A percentile compares a stretch with the other conserved stretches of the same genome.
These are phyloP conservation scores for Linnemannia schmuckeri DNA, from an alignment of 192 early-diverging fungal species.

Conservation along the genomic window DNA sequence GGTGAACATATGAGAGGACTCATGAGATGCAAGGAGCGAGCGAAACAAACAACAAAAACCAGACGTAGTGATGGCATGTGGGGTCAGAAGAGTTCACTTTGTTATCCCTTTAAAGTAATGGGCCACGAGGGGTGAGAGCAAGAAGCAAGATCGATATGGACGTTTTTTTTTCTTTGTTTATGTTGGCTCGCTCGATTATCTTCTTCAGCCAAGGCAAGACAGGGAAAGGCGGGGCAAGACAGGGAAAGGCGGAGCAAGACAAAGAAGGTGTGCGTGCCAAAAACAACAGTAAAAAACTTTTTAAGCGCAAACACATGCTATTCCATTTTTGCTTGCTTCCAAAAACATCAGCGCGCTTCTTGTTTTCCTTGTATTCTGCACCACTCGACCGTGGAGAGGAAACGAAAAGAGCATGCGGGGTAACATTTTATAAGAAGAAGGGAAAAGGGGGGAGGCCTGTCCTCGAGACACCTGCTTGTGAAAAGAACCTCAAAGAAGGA, in stretches of 20 bases:
- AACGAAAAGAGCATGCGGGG: not conserved
- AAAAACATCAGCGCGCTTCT: not conserved
- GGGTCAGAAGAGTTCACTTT: not conserved
- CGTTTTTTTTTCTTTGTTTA: conserved; percentile 7
- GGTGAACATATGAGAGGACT: not conserved
- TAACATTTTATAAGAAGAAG: not conserved
- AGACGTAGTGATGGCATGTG: not conserved
- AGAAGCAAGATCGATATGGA: not conserved
- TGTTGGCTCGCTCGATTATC: not conserved
- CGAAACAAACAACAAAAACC: not conserved
- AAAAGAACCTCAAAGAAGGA: not conserved
- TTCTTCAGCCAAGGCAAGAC: not conserved
- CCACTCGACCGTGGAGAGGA: not conserved
- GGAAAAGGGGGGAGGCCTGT: not conserved
- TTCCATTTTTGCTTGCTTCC: not conserved
- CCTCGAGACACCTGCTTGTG: not conserved
- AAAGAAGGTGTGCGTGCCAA: not conserved
- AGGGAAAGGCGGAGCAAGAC: too few species aligned
- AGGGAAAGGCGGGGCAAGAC: not conserved
- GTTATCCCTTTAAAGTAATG: not conserved
- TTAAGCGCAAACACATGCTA: not conserved
- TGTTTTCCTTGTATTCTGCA: not conserved
- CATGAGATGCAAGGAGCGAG: not conserved
- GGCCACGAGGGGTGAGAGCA: not conserved
- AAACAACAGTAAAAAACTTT: not conserved